phyloP scores from a whole-genome alignment of 331 rosid species.

The Erythrophleum ivorense region DNA sequence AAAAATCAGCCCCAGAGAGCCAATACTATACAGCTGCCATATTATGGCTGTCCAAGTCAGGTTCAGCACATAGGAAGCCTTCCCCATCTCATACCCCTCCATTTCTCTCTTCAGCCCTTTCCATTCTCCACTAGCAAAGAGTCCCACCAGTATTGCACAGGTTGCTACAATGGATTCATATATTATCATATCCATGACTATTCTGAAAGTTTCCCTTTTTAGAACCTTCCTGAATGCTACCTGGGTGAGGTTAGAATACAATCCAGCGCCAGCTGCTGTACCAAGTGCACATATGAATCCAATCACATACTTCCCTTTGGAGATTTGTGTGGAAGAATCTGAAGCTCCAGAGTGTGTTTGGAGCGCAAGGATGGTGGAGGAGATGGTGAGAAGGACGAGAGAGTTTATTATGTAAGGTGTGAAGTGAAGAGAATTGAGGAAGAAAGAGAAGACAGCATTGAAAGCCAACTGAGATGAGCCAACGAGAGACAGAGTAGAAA shows the following conservation, averaged over 20 bases:
- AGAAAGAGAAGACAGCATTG: conserved; percentile 73
- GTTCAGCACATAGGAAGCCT: conserved; percentile 56
- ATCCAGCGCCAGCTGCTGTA: conserved; percentile 60
- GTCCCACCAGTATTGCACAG: conserved; percentile 47
- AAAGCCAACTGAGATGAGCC: conserved; percentile 73
- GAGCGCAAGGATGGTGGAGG: conserved; percentile 67
- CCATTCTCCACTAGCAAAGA: conserved; percentile 81
- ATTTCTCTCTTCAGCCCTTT: conserved; percentile 56
- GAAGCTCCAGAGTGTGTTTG: conserved; percentile 46
- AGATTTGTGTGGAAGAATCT: conserved; percentile 23
- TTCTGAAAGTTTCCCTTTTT: conserved; percentile 50
- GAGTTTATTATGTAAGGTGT: conserved; percentile 74
- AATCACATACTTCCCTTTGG: conserved; percentile 50
- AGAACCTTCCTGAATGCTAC: conserved; percentile 51
- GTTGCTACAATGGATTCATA: conserved; percentile 45
- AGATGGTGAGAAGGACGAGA: conserved; percentile 67
- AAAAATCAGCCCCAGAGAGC: conserved; percentile 62
- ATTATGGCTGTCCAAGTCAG: conserved; percentile 55
- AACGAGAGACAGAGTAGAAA: conserved; percentile 71
- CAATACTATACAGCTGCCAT: conserved; percentile 61
- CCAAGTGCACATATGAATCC: conserved; percentile 68
- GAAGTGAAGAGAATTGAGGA: conserved; percentile 73
- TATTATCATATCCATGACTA: conserved; percentile 56
- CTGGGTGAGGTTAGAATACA: conserved; percentile 57
- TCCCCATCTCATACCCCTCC: conserved; percentile 58